Evolutionary conservation across 2,329 filamentous ascomycete genomes (phyloP).

Genomic region (Hypoxylon sp.): DNA sequence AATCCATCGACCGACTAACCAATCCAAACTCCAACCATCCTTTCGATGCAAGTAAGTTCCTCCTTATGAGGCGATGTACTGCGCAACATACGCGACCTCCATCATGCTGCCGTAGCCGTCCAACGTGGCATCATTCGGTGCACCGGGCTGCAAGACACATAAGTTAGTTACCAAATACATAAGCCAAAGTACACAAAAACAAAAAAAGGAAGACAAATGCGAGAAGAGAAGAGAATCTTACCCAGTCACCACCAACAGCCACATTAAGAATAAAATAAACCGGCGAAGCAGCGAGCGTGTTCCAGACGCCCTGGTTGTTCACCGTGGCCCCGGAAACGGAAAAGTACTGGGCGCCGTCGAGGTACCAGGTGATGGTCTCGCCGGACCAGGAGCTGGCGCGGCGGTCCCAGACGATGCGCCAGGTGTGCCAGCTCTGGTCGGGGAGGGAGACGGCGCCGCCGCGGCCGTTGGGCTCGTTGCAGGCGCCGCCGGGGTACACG

Average conservation of each 20-base stretch:
- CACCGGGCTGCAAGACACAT: constrained; percentile 53
- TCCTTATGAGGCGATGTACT: constrained; percentile 40
- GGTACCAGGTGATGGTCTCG: constrained; percentile 59
- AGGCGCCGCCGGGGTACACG: constrained; percentile 53
- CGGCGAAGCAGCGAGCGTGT: constrained; percentile 52
- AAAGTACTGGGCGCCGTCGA: constrained; percentile 56
- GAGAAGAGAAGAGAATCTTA: constrained; percentile 48
- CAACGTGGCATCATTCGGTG: constrained; percentile 56
- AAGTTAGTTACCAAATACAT: constrained; percentile 9
- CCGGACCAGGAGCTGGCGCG: constrained; percentile 53
- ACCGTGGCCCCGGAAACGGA: constrained; percentile 54
- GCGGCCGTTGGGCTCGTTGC: constrained; percentile 57
- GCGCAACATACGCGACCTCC: constrained; percentile 61
- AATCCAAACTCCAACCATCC: constrained; percentile 1
- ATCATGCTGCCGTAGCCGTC: constrained; percentile 59
- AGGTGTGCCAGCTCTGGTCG: constrained; percentile 58
- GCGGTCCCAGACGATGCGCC: constrained; percentile 58
- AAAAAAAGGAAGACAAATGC: not conserved
- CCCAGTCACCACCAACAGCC: constrained; percentile 56
- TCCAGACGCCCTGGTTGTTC: constrained; percentile 54
- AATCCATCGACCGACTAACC: not conserved
- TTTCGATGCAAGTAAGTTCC: not conserved
- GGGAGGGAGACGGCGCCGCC: constrained; percentile 50
- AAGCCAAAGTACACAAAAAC: constrained; percentile 1
- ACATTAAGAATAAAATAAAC: constrained; percentile 59